Evolutionary conservation across 176 grass and related monocot genomes (phyloP), one percentile per base, ranked within the genome.

Genomic region (Zea luxurians): DNA sequence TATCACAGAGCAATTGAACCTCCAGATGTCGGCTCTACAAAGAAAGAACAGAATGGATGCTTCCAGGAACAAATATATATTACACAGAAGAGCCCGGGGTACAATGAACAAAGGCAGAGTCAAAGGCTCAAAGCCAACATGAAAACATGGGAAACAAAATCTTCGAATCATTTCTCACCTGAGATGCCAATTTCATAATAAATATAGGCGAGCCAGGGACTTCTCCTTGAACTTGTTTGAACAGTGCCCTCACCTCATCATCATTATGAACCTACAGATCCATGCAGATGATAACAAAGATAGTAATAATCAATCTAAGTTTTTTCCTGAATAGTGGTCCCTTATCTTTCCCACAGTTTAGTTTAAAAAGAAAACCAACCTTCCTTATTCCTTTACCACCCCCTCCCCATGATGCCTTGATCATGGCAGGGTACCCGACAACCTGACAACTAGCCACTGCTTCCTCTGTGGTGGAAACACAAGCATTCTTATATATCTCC

Each of bases 161-260:
- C n/a, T 59, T 77, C 46, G 42, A 64, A 84, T 49, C 43, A 50
- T 16, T 71, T 61, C 77, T 87, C 79, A 99, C 96, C 92, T 99
- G 92, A 73, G 96, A 92, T 89, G 96, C 96, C 74, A 99, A 74
- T 74, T 99, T 99, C 96, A 99, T 99, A 78, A 99, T 99, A 78
- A 99, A 99, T 81, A 99, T 99, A 83, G 96, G 96, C 8, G 96
- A 99, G 58, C 96, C 92, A 37, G 96, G 96, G 79, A 99, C 96
- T 91, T 99, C 96, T 66, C 96, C 96, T 87, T 99, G 96, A 46
- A 99, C 96, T 91, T 99, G 96, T 69, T 95, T 99, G 86, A 99
- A 99, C 78, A 99, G 78, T 78, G 88, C 82, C 87, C 92, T 89
- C 59, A 96, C 96, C 74, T 99, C 92, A 87, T 99, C 96, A 89